phyloP scores from a whole-genome alignment of 2,329 filamentous ascomycete species.

The Aspergillus proliferans region DNA sequence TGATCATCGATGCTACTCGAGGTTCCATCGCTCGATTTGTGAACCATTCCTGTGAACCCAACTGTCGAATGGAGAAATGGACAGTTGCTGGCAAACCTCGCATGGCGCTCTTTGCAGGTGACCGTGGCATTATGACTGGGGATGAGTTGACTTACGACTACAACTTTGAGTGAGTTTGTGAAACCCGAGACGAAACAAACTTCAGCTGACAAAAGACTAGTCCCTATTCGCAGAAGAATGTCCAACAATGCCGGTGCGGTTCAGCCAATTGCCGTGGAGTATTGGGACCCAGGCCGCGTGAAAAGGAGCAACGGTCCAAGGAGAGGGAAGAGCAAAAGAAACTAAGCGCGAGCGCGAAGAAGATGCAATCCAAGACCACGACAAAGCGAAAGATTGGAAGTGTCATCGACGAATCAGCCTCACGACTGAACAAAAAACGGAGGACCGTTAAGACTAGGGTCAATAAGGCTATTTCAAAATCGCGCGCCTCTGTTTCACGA shows the following conservation, averaged over 20 bases:
- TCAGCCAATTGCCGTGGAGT: constrained; percentile 56
- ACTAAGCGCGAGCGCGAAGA: constrained; percentile 13
- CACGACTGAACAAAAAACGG: constrained; percentile 26
- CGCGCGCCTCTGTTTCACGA: constrained; percentile 17
- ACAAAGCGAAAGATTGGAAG: constrained; percentile 31
- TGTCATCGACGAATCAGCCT: constrained; percentile 20
- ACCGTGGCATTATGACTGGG: constrained; percentile 82
- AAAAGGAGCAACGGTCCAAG: constrained; percentile 35
- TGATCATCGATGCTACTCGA: constrained; percentile 95
- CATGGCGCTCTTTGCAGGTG: constrained; percentile 94
- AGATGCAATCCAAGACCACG: constrained; percentile 9
- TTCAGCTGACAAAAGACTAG: constrained; percentile 23
- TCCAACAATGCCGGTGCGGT: constrained; percentile 59
- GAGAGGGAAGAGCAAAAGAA: constrained; percentile 23
- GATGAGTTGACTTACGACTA: constrained; percentile 96
- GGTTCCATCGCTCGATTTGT: constrained; percentile 96
- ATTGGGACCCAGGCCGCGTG: constrained; percentile 51
- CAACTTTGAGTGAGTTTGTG: constrained; percentile 56
- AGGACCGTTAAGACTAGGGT: constrained; percentile 29
- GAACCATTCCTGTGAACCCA: constrained; percentile 94
- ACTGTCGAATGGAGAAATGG: constrained; percentile 98
- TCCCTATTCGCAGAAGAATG: constrained; percentile 56
- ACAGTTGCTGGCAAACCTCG: constrained; percentile 87
- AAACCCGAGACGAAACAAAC: background rate
- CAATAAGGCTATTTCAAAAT: constrained; percentile 25